Percentiles rank a stretch among this genome's conserved stretches.
phyloP scores from a whole-genome alignment of 805 yeast genomes.

The Starmerella riodocensis region DNA sequence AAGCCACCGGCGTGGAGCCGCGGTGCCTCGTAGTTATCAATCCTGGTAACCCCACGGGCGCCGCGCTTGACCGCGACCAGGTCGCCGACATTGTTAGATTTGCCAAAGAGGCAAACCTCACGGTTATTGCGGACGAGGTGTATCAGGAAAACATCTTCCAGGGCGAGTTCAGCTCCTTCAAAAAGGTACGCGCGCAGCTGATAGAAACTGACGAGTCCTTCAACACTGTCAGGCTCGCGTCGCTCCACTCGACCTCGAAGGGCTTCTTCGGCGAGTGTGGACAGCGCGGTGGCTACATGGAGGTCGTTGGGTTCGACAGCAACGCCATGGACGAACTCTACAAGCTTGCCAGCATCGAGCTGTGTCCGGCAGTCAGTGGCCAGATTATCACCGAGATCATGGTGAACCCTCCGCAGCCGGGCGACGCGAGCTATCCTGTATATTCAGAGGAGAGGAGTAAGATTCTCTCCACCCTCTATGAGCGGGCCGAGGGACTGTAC shows the following conservation, averaged over 20 bases:
- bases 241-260: constrained; percentile 93
- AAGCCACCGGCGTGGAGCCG: constrained; percentile 43
- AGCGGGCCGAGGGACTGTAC: constrained; percentile 53
- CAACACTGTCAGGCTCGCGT: constrained; percentile 71
- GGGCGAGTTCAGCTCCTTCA: constrained; percentile 66
- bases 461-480: constrained; percentile 49
- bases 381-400: constrained; percentile 86
- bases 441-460: constrained; percentile 49
- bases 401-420: constrained; percentile 78
- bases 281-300: constrained; percentile 98
- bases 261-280: constrained; percentile 99
- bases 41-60: constrained; percentile 98
- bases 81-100: constrained; percentile 60
- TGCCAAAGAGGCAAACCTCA: constrained; percentile 75
- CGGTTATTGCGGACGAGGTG: constrained; percentile 92
- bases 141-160: constrained; percentile 84
- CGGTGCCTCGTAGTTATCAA: constrained; percentile 82
- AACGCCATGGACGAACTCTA: constrained; percentile 59
- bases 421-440: constrained; percentile 58
- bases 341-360: constrained; percentile 78
- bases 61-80: constrained; percentile 51
- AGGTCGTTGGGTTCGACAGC: constrained; percentile 62
- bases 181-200: constrained; percentile 58
- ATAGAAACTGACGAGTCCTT: constrained; percentile 40
- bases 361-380: constrained; percentile 91